phyloP scores from a whole-genome alignment of 805 yeast species.

The Suhomyces sp. region DNA sequence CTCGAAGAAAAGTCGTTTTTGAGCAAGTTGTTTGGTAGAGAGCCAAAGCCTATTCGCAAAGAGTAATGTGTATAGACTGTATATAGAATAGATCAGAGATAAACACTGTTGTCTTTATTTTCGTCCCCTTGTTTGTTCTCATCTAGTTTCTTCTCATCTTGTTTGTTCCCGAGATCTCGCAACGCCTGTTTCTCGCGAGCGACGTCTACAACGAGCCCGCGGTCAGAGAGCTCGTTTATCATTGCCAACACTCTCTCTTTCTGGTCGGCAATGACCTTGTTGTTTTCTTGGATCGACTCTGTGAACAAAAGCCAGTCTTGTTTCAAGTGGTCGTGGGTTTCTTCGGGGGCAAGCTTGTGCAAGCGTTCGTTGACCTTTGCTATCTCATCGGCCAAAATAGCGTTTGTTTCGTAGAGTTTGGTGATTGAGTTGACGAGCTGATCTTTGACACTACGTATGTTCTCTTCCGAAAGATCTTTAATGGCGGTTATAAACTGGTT shows the following conservation, averaged over 20 bases:
- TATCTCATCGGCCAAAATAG: constrained; percentile 43
- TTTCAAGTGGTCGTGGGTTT: constrained; percentile 27
- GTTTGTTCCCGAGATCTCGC: background rate
- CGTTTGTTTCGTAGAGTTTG: constrained; percentile 53
- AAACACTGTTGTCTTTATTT: background rate
- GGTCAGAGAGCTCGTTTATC: constrained; percentile 39
- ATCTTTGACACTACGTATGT: constrained; percentile 11
- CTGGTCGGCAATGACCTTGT: constrained; percentile 52
- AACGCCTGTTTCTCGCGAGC: background rate
- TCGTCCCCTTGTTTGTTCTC: background rate
- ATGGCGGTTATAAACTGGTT: constrained; percentile 50
- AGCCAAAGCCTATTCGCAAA: constrained; percentile 25
- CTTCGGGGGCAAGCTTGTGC: constrained; percentile 13
- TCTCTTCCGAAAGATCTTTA: constrained; percentile 49
- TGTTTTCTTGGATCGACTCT: constrained; percentile 58
- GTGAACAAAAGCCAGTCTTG: constrained; percentile 50
- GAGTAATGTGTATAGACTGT: background rate
- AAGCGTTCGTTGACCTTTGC: constrained; percentile 13
- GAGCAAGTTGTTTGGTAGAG: constrained; percentile 41
- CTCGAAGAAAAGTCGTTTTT: constrained; percentile 41
- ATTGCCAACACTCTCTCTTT: constrained; percentile 43
- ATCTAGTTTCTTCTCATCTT: no score
- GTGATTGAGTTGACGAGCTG: constrained; percentile 34
- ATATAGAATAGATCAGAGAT: background rate
- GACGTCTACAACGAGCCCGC: background rate